A percentile compares a stretch with the other conserved stretches of the same genome.
Conservation (phyloP, 2,329 filamentous ascomycete species). For the Aspergillus glaucus region DNA sequence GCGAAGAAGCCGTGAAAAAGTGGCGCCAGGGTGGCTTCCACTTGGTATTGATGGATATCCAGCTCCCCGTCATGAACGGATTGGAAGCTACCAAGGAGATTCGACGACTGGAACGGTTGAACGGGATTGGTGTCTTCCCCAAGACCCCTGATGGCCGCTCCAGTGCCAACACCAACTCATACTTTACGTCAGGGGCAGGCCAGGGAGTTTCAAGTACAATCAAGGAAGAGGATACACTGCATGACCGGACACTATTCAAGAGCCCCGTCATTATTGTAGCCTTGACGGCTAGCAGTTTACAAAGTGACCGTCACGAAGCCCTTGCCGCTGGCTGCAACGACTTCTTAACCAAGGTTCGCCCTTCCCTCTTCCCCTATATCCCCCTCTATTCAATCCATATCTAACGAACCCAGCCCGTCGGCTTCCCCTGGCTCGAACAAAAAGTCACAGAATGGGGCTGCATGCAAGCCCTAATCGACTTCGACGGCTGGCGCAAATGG, state of each 20-base stretch:
- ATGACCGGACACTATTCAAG: conserved; percentile 63
- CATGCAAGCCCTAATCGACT: conserved; percentile 98
- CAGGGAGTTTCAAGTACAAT: conserved; percentile 18
- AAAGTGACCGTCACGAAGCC: conserved; percentile 92
- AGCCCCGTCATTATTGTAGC: conserved; percentile 97
- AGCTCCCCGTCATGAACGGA: conserved; percentile 93
- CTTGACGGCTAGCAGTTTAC: conserved; percentile 85
- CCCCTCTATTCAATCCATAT: background rate
- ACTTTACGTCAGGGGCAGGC: conserved; percentile 13
- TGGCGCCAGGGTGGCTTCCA: conserved; percentile 93
- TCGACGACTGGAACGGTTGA: conserved; percentile 76
- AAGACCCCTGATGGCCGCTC: conserved; percentile 55
- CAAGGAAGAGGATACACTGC: conserved; percentile 31
- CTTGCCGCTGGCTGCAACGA: conserved; percentile 95
- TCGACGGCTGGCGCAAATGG: conserved; percentile 96
- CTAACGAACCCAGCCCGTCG: conserved; percentile 65
- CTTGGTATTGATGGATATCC: conserved; percentile 96
- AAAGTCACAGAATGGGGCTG: conserved; percentile 99
- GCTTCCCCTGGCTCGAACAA: conserved; percentile 92
- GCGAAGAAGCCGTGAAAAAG: conserved; percentile 83
- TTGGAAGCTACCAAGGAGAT: conserved; percentile 95
- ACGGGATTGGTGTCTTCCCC: conserved; percentile 85
- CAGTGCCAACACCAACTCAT: conserved; percentile 27
- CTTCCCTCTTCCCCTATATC: background rate
- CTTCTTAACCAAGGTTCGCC: conserved; percentile 84